Base-by-base conservation (phyloP, 371 early-diverging fungal genomes). In the Mortierella sp. region DNA sequence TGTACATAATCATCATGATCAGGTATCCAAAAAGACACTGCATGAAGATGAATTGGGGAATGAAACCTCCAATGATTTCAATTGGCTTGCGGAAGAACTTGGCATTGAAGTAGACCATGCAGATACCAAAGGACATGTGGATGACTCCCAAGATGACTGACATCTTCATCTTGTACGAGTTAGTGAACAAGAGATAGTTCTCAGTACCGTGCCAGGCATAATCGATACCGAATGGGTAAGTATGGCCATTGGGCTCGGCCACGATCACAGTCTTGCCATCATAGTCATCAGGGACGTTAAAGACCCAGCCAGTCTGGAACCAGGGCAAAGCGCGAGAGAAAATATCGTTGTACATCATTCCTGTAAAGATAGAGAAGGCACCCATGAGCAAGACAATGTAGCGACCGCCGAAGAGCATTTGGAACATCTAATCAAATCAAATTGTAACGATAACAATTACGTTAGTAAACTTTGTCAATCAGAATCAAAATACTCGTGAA, bases 141-240 rank as follows among this genome's bases (percentile, higher is more conserved):
- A 96, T 87, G 49, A 99, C 98, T 77, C 99, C 99, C 54, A 99
- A 79, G 63, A 99, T 90, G 74, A 99, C 93, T 39, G 98, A 95
- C 93, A 97, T 95, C 86, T 99, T 99, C 99, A 99, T 99, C 91
- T 99, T 99, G 91, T 99, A 97, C 45, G 98, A 98, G 89, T 99
- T 99, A 72, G 95, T 91, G 85, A 99, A 99, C 40, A 97, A 84
- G 70, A 98, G 90, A 72, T 88, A 93, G 87, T 97, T 98, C 51
- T 97, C 97, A 6, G 97, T 88, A 22, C 93, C 94, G 77, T 97
- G 97, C 99, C 99, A 99, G 1, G 94, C 89, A 77, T 94, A 90
- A 75, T 91, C 92, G 37, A 93, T 87, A 55, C 93, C 94, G 78
- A 92, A 88, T 18, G 87, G 87, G 67, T 91, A 89, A 32, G 79